These are phyloP conservation scores for Lichtheimia hyalospora DNA, from an alignment of 371 early-diverging fungal genomes.

Conservation along the genomic window DNA sequence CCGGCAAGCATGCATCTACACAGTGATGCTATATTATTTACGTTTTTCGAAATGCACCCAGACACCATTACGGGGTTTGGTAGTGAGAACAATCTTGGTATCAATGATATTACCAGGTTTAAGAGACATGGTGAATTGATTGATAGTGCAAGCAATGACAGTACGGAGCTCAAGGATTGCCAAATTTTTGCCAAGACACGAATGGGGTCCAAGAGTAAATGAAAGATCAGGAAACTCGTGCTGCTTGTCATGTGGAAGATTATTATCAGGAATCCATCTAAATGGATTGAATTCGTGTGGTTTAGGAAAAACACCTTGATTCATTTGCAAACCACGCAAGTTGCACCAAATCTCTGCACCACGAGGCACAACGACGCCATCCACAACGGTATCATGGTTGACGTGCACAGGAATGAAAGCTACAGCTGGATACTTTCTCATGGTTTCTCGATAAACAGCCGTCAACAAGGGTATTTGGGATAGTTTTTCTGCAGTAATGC, in stretches of 20 bases:
- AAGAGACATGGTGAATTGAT: constrained; percentile 32
- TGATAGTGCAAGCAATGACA: constrained; percentile 39
- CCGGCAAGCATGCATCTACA: too few relatives aligned
- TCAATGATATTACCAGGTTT: constrained; percentile 35
- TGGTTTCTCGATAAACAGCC: constrained; percentile 48
- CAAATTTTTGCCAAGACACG: constrained; percentile 49
- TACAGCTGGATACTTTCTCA: constrained; percentile 51
- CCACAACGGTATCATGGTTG: constrained; percentile 37
- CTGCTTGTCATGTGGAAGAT: constrained; percentile 27
- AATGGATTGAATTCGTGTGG: constrained; percentile 39
- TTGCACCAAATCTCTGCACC: constrained; percentile 52
- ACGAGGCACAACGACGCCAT: constrained; percentile 37
- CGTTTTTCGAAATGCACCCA: constrained; percentile 35
- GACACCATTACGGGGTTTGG: constrained; percentile 47
- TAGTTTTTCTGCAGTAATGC: constrained; percentile 39
- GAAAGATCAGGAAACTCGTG: constrained; percentile 48
- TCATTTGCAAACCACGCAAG: constrained; percentile 50
- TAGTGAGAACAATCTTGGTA: constrained; percentile 46
- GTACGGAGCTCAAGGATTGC: constrained; percentile 45
- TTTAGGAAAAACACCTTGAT: constrained; percentile 38
- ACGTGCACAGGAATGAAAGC: constrained; percentile 51
- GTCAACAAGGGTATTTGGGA: constrained; percentile 40
- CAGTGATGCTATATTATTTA: not conserved
- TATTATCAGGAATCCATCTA: constrained; percentile 32
- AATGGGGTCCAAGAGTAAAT: constrained; percentile 44